Evolutionary conservation across 2,329 filamentous ascomycete genomes (phyloP), one percentile per base, ranked within the genome.

Genomic region (Aureobasidium sp.): DNA sequence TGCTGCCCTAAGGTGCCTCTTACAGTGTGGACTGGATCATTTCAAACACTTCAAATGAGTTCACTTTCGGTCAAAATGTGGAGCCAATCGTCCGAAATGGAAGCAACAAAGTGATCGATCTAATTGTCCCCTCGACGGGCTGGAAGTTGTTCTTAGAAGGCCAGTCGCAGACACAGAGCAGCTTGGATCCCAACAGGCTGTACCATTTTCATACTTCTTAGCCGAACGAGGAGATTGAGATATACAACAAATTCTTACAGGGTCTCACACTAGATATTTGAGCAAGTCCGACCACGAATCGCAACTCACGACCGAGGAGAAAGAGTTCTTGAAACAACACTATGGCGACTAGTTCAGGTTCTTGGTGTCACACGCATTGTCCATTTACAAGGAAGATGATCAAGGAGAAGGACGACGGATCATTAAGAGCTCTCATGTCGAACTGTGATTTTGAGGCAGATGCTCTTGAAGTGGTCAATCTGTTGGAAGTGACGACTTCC

Each of bases 391-490:
- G 12, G 72, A 75, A 7, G 71, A 76, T 48, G 70, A 76, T 61
- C 72, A 73, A 26, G 70, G 65, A 57, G 68, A 74, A 48, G 73
- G 74, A 8, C 63, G 71, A 20, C 13, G 17, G 5, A 70, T 75
- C 32, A 20, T 44, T 71, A 34, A 66, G 68, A 27, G 62, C 56
- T 32, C 46, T 73, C n/a, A 63, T 73, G 70, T 66, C 85, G 80
- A 26, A 79, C 73, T 68, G 87, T 86, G 68, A 82, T 79, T 2
- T 81, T 78, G 12, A 85, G 71, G 15, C 79, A 79, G 48, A 79
- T 32, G 29, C 29, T 32, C 29, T 32, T 76, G 34, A 58, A 5
- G 60, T 37, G 37, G 47, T 27, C 48, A 59, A 17, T 52, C 48
- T 37, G 29, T 37, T 6, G 47, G 57, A 10, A 44, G 46, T 10